These are phyloP conservation scores for Fusarium mundagurra DNA, from an alignment of 2,329 filamentous ascomycete species.

Conservation along the genomic window DNA sequence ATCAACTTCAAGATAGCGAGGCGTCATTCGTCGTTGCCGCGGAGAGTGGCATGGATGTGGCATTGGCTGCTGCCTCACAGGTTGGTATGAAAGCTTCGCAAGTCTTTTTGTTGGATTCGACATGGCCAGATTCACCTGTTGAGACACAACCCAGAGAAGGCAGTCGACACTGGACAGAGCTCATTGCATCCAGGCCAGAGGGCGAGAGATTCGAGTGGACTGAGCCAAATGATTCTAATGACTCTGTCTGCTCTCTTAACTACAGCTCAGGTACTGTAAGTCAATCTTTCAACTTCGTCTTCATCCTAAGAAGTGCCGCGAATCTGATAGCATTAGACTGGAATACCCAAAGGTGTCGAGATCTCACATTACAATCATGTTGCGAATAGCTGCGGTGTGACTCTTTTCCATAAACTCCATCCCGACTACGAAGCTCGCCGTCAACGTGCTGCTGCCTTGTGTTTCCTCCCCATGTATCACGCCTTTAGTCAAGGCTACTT, in stretches of 20 bases:
- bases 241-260: slow-evolving; percentile 74
- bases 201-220: slow-evolving; percentile 72
- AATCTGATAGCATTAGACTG: slow-evolving; percentile 59
- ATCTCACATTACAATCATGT: slow-evolving; percentile 83
- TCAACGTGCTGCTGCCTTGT: slow-evolving; percentile 59
- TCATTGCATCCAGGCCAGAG: slow-evolving; percentile 62
- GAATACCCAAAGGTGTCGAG: slow-evolving; percentile 84
- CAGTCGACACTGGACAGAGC: slow-evolving; percentile 68
- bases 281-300: neutral
- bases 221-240: slow-evolving; percentile 60
- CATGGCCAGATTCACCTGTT: slow-evolving; percentile 55
- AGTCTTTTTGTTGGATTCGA: slow-evolving; percentile 73
- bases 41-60: slow-evolving; percentile 67
- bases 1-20: slow-evolving; percentile 77
- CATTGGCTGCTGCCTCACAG: slow-evolving; percentile 70
- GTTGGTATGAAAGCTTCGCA: slow-evolving; percentile 63
- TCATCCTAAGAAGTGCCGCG: neutral
- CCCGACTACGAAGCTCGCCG: slow-evolving; percentile 58
- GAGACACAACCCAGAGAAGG: slow-evolving; percentile 22
- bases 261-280: slow-evolving; percentile 75
- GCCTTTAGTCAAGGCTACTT: slow-evolving; percentile 78
- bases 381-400: slow-evolving; percentile 72
- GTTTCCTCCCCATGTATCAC: slow-evolving; percentile 82
- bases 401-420: slow-evolving; percentile 55
- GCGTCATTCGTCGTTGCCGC: slow-evolving; percentile 75